Evolutionary conservation across 2,329 filamentous ascomycete species (phyloP).

Genomic region (Xylaria sp.): DNA sequence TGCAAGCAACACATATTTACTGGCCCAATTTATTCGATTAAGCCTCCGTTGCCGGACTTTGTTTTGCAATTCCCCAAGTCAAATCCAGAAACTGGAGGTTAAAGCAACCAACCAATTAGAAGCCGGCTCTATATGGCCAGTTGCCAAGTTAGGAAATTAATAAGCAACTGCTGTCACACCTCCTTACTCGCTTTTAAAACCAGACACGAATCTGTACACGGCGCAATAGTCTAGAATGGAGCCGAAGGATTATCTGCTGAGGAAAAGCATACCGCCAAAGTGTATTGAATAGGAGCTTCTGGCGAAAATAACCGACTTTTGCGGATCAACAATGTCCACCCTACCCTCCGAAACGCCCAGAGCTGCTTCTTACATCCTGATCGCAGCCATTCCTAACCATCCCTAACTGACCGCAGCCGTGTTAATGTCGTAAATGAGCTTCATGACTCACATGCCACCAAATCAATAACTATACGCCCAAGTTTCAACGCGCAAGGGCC

Average conservation of each 20-base stretch:
- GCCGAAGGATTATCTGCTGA: no score
- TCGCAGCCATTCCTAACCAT: not conserved
- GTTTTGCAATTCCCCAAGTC: no score
- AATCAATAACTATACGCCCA: not conserved
- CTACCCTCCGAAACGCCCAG: not conserved
- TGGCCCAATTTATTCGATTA: no score
- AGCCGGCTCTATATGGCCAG: not conserved
- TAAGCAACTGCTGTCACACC: not conserved
- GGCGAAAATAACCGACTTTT: not conserved
- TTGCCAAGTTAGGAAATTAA: conserved; percentile 19
- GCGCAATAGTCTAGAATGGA: no score
- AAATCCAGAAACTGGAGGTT: no score
- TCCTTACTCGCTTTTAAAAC: no score
- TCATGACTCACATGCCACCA: conserved; percentile 4
- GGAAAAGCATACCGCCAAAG: not conserved
- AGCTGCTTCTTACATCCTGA: not conserved
- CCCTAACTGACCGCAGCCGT: not conserved
- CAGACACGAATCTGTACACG: no score
- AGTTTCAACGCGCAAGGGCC: not conserved
- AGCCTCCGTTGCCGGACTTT: no score
- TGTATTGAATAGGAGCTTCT: not conserved
- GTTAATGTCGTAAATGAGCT: conserved; percentile 11
- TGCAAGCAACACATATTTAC: no score
- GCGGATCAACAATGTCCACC: no score
- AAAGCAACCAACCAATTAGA: conserved; percentile 6